Evolutionary conservation across 352 stramenopile genomes (phyloP).

Genomic region (Pythium sukuiense): DNA sequence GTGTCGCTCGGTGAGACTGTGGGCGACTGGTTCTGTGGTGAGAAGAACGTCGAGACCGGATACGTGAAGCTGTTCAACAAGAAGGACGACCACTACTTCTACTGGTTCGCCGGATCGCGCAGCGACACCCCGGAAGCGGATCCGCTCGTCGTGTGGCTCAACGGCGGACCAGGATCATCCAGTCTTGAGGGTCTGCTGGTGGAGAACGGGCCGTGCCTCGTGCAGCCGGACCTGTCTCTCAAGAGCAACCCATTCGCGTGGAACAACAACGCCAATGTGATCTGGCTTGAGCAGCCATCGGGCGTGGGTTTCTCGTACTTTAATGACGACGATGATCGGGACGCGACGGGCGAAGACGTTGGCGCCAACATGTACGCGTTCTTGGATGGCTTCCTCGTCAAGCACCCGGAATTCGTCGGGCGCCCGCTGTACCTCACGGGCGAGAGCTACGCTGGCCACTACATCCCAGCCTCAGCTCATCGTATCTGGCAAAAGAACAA

Average conservation of each 20-base stretch:
- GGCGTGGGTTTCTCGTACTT: conserved; percentile 29
- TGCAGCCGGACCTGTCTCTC: conserved; percentile 22
- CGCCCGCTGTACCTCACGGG: conserved; percentile 36
- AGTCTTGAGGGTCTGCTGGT: conserved; percentile 32
- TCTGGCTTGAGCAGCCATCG: conserved; percentile 35
- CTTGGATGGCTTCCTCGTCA: conserved; percentile 31
- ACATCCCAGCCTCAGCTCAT: conserved; percentile 33
- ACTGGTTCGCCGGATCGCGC: conserved; percentile 49
- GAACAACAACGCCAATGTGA: conserved; percentile 39
- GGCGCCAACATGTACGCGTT: conserved; percentile 40
- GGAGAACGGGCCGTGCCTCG: conserved; percentile 38
- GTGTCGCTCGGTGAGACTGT: background rate
- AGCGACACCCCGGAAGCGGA: conserved; percentile 30
- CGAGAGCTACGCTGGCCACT: conserved; percentile 40
- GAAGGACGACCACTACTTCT: conserved; percentile 56
- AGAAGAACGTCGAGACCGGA: conserved; percentile 20
- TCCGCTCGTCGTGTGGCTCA: conserved; percentile 66
- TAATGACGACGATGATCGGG: conserved; percentile 20
- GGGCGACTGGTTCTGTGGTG: conserved; percentile 10
- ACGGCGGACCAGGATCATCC: conserved; percentile 43
- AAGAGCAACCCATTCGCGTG: conserved; percentile 34
- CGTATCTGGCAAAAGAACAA: conserved; percentile 27
- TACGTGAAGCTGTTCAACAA: conserved; percentile 50
- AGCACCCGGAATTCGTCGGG: conserved; percentile 35
- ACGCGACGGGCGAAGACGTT: conserved; percentile 35